Base-by-base conservation (phyloP, 768 basidiomycete species). In the Cubamyces sp. region DNA sequence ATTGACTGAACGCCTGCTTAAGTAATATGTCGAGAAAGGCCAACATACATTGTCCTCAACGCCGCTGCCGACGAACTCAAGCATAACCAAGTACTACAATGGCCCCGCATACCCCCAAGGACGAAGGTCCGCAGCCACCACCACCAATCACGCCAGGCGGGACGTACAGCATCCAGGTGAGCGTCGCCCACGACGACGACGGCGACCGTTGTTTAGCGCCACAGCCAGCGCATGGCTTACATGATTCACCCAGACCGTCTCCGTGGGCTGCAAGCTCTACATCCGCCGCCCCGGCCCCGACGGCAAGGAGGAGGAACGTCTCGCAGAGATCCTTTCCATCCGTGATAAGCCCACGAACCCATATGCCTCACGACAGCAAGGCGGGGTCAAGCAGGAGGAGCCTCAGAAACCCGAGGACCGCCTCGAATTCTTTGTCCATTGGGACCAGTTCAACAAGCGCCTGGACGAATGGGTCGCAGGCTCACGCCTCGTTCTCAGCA, bases 391-490 rank as follows among this genome's bases (percentile, higher is more conserved):
- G 42, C 79, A 80, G 64, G 80, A 82, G 52, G 81, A 84, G 46
- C 80, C 71, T 21, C 67, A 78, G 41, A 83, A 83, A 60, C 83
- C 85, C 9, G 88, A 89, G 69, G 92, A 94, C 73, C 87, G 90
- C 68, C 84, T 86, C 74, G 96, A 98, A 74, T 98, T 87, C 80
- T 99, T 98, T 71, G 94, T 98, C 19, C 97, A 99, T 71, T 99
- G 96, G 89, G 94, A 98, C 69, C 87, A 93, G 66, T 98, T 98
- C 83, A 99, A 99, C 81, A 99, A 99, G 75, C 95, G 97, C 64
- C 81, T 98, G 42, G 97, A 99, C 73, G 97, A 97, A 57, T 99
- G 97, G 97, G 90, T 99, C 23, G 78, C 90, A 15, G 93, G 92
- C 16, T 89, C 91, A 1, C 86, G 96, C 42, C 83, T 99, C 59